Percentiles rank a stretch among this genome's conserved stretches.
Evolutionary conservation across 768 basidiomycete genomes (phyloP).

Genomic region (Tricholoma sp.): DNA sequence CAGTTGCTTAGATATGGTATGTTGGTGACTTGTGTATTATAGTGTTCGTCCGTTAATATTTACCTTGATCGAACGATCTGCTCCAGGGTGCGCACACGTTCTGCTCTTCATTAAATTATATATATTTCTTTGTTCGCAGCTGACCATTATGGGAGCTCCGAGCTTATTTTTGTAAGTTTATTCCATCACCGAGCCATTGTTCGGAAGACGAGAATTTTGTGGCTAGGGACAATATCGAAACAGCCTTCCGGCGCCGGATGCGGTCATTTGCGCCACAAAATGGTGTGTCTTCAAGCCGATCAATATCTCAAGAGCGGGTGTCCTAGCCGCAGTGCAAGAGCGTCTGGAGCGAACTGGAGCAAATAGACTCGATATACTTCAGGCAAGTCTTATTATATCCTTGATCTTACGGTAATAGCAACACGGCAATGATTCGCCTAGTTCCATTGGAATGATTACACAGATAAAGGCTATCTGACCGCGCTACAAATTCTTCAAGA

Average conservation of each 20-base stretch:
- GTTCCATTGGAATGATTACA: conserved; percentile 82
- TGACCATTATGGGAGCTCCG: conserved; percentile 84
- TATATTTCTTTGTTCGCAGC: conserved; percentile 35
- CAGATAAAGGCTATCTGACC: conserved; percentile 36
- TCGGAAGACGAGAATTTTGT: conserved; percentile 1
- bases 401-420: background rate
- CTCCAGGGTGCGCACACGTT: conserved; percentile 11
- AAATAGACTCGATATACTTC: conserved; percentile 60
- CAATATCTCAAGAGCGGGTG: conserved; percentile 45
- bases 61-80: too few relatives aligned
- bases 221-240: conserved; percentile 65
- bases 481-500: conserved; percentile 50
- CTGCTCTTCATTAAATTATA: background rate
- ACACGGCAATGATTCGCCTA: conserved; percentile 20
- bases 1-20: conserved; percentile 48
- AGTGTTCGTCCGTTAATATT: too few relatives aligned
- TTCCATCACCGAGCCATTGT: conserved; percentile 8
- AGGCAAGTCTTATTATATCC: conserved; percentile 36
- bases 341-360: conserved; percentile 66
- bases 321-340: conserved; percentile 62
- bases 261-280: conserved; percentile 73
- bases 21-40: conserved; percentile 42
- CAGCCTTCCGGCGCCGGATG: conserved; percentile 32
- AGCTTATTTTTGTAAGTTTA: conserved; percentile 67
- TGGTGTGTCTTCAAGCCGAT: conserved; percentile 74